Conservation (phyloP, 2,329 filamentous ascomycete species). For the Sporothrix schenckii region DNA sequence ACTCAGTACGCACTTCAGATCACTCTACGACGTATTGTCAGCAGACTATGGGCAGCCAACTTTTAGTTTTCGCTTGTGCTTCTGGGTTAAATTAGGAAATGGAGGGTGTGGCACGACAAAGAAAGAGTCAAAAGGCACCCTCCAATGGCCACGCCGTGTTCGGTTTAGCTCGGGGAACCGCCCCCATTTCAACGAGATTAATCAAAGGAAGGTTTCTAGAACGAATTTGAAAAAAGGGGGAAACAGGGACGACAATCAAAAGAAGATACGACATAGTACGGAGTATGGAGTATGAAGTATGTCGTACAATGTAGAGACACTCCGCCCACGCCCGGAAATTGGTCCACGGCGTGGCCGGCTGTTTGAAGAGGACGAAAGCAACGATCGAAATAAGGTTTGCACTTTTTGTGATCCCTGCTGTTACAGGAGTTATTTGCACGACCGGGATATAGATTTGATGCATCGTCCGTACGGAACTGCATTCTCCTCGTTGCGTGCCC, state of each 20-base stretch:
- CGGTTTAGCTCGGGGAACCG: constrained; percentile 22
- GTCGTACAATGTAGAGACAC: background rate
- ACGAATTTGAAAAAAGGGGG: constrained; percentile 31
- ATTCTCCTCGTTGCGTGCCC: background rate
- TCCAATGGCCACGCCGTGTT: constrained; percentile 25
- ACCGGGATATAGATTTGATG: background rate
- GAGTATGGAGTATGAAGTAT: too few relatives aligned
- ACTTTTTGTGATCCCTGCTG: background rate
- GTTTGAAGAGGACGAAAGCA: background rate
- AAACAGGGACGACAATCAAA: background rate
- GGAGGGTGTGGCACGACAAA: constrained; percentile 11
- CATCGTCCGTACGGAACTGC: background rate
- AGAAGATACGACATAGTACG: background rate
- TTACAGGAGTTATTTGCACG: constrained; percentile 10
- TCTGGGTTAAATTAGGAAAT: constrained; percentile 1
- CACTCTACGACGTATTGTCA: too few relatives aligned
- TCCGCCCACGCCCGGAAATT: background rate
- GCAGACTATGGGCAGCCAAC: too few relatives aligned
- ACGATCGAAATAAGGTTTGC: constrained; percentile 13
- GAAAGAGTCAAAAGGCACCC: too few relatives aligned
- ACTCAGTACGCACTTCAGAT: too few relatives aligned
- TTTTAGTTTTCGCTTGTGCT: too few relatives aligned
- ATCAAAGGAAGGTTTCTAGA: constrained; percentile 34
- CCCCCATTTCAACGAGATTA: constrained; percentile 8
- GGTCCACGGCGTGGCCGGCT: constrained; percentile 23